A percentile compares a stretch with the other conserved stretches of the same genome.
These are phyloP conservation scores for Blastomyces gilchristii DNA, from an alignment of 2,329 filamentous ascomycete genomes.

Conservation along the genomic window DNA sequence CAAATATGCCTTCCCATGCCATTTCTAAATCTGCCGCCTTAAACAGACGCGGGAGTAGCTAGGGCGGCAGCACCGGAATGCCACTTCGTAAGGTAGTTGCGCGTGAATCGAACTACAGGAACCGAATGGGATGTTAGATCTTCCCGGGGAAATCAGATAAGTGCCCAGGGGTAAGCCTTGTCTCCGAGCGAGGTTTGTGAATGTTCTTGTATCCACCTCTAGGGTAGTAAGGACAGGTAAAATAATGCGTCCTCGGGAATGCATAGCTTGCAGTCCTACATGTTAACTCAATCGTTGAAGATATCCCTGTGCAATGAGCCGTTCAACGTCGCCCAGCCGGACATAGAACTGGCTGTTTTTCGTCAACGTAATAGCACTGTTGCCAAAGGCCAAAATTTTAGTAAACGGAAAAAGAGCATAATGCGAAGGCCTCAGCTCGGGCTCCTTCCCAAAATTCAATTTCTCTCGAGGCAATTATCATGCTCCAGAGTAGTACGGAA, in stretches of 20 bases:
- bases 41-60: neutral
- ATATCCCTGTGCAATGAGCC: slow-evolving; percentile 88
- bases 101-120: neutral
- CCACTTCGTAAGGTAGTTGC: neutral
- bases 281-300: slow-evolving; percentile 74
- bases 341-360: slow-evolving; percentile 99
- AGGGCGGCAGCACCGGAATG: neutral
- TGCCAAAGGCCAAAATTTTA: neutral
- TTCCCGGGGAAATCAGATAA: neutral
- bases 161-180: neutral
- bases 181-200: neutral
- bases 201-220: neutral
- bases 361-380: slow-evolving; percentile 82
- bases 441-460: neutral
- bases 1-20: neutral
- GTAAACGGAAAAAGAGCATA: slow-evolving; percentile 6
- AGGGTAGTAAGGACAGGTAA: neutral
- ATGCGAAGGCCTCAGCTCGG: slow-evolving; percentile 10
- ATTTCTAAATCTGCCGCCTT: neutral
- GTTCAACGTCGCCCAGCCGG: slow-evolving; percentile 87
- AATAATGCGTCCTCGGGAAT: neutral
- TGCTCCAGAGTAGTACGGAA: neutral
- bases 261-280: neutral
- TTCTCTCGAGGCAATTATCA: neutral
- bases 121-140: neutral